phyloP scores from a whole-genome alignment of 352 stramenopile genomes.

The Phytophthora palmivora region DNA sequence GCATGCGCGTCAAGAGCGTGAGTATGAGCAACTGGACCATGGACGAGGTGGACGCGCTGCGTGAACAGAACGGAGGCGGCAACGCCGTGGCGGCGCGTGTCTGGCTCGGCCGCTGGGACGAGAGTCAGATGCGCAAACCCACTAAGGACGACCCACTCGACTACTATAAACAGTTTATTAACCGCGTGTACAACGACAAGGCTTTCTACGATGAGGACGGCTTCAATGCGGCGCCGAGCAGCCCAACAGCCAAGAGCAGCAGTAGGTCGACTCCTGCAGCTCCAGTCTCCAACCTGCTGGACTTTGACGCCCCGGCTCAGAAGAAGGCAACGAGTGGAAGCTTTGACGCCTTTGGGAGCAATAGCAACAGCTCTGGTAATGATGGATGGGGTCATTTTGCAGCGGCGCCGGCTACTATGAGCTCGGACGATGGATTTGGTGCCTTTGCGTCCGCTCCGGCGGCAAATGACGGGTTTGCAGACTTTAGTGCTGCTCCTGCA shows the following conservation, averaged over 20 bases:
- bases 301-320: constrained; percentile 13
- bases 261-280: not conserved
- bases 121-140: constrained; percentile 71
- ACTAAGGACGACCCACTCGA: constrained; percentile 78
- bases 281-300: not conserved
- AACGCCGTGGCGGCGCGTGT: constrained; percentile 86
- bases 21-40: constrained; percentile 96
- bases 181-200: constrained; percentile 85
- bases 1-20: constrained; percentile 94
- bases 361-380: constrained; percentile 11
- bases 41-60: constrained; percentile 90
- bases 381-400: constrained; percentile 47
- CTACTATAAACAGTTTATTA: constrained; percentile 89
- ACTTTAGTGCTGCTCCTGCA: constrained; percentile 40
- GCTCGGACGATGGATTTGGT: constrained; percentile 48
- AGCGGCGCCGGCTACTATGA: constrained; percentile 23
- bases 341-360: constrained; percentile 58
- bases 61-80: constrained; percentile 86
- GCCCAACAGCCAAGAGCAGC: constrained; percentile 9
- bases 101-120: constrained; percentile 90
- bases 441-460: constrained; percentile 42
- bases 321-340: constrained; percentile 24
- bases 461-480: constrained; percentile 44
- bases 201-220: constrained; percentile 75
- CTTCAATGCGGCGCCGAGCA: constrained; percentile 6